phyloP scores from a whole-genome alignment of 2,329 filamentous ascomycete species.

The Paradendryphiella salina region DNA sequence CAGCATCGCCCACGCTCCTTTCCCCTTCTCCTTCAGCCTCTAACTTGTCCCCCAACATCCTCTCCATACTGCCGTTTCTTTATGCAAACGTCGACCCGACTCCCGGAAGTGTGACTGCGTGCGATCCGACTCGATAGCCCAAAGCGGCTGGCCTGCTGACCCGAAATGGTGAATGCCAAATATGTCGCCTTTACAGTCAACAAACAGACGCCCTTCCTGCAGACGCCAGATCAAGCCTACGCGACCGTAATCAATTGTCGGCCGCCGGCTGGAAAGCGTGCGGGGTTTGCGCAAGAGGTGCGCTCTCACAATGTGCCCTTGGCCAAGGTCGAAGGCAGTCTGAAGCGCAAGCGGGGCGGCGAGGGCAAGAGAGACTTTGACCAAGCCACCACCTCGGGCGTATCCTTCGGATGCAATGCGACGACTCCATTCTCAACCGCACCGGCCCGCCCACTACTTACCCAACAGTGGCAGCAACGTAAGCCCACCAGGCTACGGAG shows the following conservation, averaged over 20 bases:
- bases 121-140: constrained; percentile 21
- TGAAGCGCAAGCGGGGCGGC: constrained; percentile 34
- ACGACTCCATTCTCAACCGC: constrained; percentile 9
- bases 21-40: constrained; percentile 25
- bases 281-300: constrained; percentile 30
- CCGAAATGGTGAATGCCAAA: constrained; percentile 46
- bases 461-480: constrained; percentile 27
- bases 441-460: constrained; percentile 20
- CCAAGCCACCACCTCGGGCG: constrained; percentile 3
- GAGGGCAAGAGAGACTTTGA: constrained; percentile 13
- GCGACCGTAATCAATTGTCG: constrained; percentile 44
- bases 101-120: constrained; percentile 20
- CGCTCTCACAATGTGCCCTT: constrained; percentile 38
- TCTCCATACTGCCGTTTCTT: constrained; percentile 6
- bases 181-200: constrained; percentile 47
- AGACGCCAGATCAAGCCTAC: constrained; percentile 36
- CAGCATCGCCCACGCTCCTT: constrained; percentile 32
- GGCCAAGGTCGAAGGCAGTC: constrained; percentile 31
- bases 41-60: constrained; percentile 15
- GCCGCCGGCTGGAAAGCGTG: constrained; percentile 34
- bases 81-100: constrained; percentile 17
- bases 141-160: constrained; percentile 43
- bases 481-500: constrained; percentile 37
- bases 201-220: constrained; percentile 39
- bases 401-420: constrained; percentile 10